These are phyloP conservation scores for Hymenoscyphus occultus DNA, from an alignment of 2,329 filamentous ascomycete genomes.

Conservation along the genomic window DNA sequence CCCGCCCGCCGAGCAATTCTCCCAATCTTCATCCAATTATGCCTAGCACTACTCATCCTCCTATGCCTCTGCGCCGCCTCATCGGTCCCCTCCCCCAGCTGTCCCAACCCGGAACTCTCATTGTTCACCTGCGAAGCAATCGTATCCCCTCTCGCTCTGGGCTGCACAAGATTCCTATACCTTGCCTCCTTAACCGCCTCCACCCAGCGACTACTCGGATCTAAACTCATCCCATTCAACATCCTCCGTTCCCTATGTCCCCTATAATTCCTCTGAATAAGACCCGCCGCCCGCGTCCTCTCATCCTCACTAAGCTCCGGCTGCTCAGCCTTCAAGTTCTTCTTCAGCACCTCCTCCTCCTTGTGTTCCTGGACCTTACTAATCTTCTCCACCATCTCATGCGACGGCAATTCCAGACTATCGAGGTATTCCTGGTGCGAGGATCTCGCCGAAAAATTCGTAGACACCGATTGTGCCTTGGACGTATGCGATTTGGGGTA, in stretches of 20 bases:
- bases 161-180: constrained; percentile 50
- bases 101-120: not conserved
- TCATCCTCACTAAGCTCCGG: constrained; percentile 40
- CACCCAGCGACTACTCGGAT: constrained; percentile 33
- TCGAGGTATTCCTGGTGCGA: constrained; percentile 35
- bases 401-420: constrained; percentile 28
- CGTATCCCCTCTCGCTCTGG: constrained; percentile 35
- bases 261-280: constrained; percentile 71
- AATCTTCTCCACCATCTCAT: constrained; percentile 48
- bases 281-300: constrained; percentile 48
- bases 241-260: constrained; percentile 72
- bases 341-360: constrained; percentile 30
- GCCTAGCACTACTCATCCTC: constrained; percentile 45
- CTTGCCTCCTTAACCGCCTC: constrained; percentile 54
- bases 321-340: constrained; percentile 33
- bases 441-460: constrained; percentile 17
- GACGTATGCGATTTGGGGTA: not conserved
- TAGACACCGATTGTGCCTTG: constrained; percentile 22
- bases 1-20: constrained; percentile 70
- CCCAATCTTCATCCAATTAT: constrained; percentile 74
- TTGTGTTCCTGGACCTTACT: constrained; percentile 45
- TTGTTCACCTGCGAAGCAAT: not conserved
- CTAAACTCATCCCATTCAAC: constrained; percentile 63
- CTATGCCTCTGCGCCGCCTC: constrained; percentile 6
- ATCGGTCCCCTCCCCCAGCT: constrained; percentile 7